These are phyloP conservation scores for Phaeotremella skinneri DNA, from an alignment of 768 basidiomycete genomes.

Conservation along the genomic window DNA sequence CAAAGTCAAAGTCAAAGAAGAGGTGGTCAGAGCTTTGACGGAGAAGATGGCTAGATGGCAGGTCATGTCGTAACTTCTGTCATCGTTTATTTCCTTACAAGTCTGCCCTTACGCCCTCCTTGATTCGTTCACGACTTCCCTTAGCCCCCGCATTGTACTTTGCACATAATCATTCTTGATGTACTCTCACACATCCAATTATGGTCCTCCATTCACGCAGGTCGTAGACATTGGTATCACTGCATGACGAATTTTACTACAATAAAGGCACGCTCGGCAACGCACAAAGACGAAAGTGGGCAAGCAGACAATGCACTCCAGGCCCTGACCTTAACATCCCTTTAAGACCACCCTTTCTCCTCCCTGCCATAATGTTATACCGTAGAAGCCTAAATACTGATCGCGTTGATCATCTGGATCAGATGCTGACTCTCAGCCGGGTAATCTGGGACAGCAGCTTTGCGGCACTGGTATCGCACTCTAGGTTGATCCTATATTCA, in stretches of 20 bases:
- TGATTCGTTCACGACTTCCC: too few relatives aligned
- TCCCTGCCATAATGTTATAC: too few relatives aligned
- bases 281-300: too few relatives aligned
- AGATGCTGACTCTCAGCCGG: conserved; percentile 63
- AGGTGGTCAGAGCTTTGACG: conserved; percentile 41
- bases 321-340: too few relatives aligned
- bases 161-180: too few relatives aligned
- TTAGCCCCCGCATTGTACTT: too few relatives aligned
- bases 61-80: conserved; percentile 6
- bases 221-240: too few relatives aligned
- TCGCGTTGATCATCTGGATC: conserved; percentile 59
- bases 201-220: too few relatives aligned
- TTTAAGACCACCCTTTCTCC: too few relatives aligned
- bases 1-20: conserved; percentile 54
- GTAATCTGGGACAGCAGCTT: conserved; percentile 66
- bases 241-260: too few relatives aligned
- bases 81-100: neutral
- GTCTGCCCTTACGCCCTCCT: neutral
- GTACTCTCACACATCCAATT: too few relatives aligned
- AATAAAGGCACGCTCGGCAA: too few relatives aligned
- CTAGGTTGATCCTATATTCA: conserved; percentile 68
- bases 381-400: conserved; percentile 27
- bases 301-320: neutral
- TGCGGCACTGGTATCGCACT: conserved; percentile 76
- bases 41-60: conserved; percentile 34